Evolutionary conservation across 306 rosid species (phyloP), one percentile per base, ranked within the genome.

Genomic region (Quercus parvula): DNA sequence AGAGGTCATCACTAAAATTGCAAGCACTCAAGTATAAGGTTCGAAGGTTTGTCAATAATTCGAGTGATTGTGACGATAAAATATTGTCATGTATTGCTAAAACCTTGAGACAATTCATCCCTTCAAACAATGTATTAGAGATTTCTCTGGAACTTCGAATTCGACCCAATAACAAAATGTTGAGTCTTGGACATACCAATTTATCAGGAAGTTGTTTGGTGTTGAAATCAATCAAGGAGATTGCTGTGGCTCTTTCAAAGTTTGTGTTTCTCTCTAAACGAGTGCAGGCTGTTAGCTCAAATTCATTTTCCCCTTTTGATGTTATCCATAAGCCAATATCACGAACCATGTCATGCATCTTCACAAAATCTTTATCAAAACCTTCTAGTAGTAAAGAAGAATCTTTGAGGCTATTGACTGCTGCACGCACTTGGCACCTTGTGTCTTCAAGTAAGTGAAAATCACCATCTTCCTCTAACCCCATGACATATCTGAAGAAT

Each of bases 311-410:
- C 56, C 51, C 24, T 5, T 44, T 0, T 0, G 57, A 63, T 18
- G 41, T 76, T 17, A 71, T 76, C 76, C 3, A 31, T 0, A 19
- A 33, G 25, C 78, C 79, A 6, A 38, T 58, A 6, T 76, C 81
- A 0, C 84, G 84, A 5, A 79, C 41, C 71, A 71, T 55, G 51
- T 80, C 87, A 25, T 84, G 79, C 85, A 82, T 82, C 13, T 66
- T 66, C 3, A 82, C 62, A 46, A 0, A 0, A 63, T n/a, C 38
- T 5, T 20, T 5, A 6, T 0, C 0, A 1, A 0, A 20, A 7
- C 14, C 64, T 4, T 22, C 17, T 11, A 59, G 30, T 25, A 80
- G 15, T 4, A 84, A 73, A 24, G 24, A 24, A 24, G 24, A 24
- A 24, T 24, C 24, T 24, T 24, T 24, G 24, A 24, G 24, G 24